These are phyloP conservation scores for Cephaloascus fragrans DNA, from an alignment of 805 yeast genomes.

Conservation along the genomic window DNA sequence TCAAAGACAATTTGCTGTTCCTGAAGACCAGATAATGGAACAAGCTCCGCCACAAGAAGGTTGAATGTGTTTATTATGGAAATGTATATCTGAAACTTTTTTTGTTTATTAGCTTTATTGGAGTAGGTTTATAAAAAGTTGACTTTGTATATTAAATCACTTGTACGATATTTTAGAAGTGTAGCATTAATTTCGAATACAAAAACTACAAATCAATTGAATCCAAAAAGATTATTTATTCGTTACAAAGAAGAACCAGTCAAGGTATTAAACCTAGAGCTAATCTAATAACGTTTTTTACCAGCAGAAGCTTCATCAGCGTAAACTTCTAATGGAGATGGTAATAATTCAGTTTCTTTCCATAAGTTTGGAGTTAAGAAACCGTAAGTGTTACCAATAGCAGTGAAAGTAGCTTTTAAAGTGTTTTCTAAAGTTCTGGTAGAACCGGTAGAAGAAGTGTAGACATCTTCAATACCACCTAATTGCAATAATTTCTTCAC, in stretches of 20 bases:
- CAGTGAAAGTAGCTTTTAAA: conserved; percentile 98
- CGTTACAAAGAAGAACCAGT: not conserved
- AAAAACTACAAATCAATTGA: no score
- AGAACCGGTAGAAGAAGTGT: conserved; percentile 97
- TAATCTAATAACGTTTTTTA: conserved; percentile 64
- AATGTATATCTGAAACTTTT: not conserved
- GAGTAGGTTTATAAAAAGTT: no score
- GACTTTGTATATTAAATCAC: no score
- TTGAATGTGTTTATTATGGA: not conserved
- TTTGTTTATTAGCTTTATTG: no score
- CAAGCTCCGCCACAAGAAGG: conserved; percentile 44
- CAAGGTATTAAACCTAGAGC: not conserved
- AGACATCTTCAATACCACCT: conserved; percentile 99
- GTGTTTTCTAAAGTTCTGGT: conserved; percentile 99
- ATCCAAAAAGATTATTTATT: not conserved
- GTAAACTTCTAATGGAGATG: conserved; percentile 93
- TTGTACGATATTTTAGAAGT: no score
- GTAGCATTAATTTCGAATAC: no score
- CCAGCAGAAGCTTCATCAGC: conserved; percentile 71
- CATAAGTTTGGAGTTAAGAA: conserved; percentile 99
- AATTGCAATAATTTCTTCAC: conserved; percentile 98
- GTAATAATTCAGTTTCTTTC: conserved; percentile 74
- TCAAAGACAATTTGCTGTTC: conserved; percentile 67
- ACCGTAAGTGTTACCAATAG: conserved; percentile 99
- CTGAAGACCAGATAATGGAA: conserved; percentile 65